Conservation (phyloP, 2,329 filamentous ascomycete species). For the Fusarium sp. region DNA sequence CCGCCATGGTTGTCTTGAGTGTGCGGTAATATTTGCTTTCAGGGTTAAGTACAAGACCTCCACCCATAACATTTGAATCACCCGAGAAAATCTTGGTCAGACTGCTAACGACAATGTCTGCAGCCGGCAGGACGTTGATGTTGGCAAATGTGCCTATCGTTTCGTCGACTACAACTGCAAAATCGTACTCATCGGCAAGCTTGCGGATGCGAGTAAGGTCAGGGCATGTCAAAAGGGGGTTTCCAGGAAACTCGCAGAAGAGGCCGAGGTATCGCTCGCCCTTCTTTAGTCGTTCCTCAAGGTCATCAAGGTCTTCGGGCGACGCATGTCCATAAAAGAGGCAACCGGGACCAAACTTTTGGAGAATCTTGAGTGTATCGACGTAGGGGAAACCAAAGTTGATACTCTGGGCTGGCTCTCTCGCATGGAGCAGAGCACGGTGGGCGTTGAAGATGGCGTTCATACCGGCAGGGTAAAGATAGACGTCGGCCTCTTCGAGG, state of each 20-base stretch:
- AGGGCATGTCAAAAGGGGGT: slow-evolving; percentile 87
- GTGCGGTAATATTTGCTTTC: slow-evolving; percentile 75
- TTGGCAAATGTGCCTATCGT: slow-evolving; percentile 98
- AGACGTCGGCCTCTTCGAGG: slow-evolving; percentile 88
- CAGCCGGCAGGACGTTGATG: slow-evolving; percentile 88
- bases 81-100: slow-evolving; percentile 98
- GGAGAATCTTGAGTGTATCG: slow-evolving; percentile 92
- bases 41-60: slow-evolving; percentile 74
- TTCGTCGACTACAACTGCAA: slow-evolving; percentile 92
- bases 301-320: slow-evolving; percentile 81
- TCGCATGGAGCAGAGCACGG: slow-evolving; percentile 74
- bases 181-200: slow-evolving; percentile 85
- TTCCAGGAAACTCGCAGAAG: slow-evolving; percentile 96
- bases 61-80: slow-evolving; percentile 98
- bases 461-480: slow-evolving; percentile 91
- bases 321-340: slow-evolving; percentile 88
- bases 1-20: slow-evolving; percentile 74
- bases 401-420: slow-evolving; percentile 78
- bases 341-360: slow-evolving; percentile 93
- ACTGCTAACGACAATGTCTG: slow-evolving; percentile 93
- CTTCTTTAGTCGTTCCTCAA: slow-evolving; percentile 75
- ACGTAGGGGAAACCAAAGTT: slow-evolving; percentile 98
- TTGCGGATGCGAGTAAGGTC: slow-evolving; percentile 83
- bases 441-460: slow-evolving; percentile 94
- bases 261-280: slow-evolving; percentile 85